Percentiles rank a stretch among this genome's conserved stretches.
Evolutionary conservation across 2,329 filamentous ascomycete species (phyloP).

Genomic region (Diaporthe capsici): DNA sequence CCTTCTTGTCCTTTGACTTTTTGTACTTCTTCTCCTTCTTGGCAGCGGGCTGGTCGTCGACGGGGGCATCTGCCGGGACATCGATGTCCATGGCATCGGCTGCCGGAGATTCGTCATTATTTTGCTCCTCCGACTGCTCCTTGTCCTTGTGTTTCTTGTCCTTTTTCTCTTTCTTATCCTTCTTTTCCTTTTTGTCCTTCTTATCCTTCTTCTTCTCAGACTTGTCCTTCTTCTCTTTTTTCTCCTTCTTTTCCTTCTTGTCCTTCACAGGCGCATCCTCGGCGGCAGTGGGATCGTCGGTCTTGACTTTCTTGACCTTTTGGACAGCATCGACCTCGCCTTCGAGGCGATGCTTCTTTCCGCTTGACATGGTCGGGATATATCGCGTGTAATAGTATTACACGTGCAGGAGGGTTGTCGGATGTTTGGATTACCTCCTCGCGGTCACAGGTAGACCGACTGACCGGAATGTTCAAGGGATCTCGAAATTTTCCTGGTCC

Average conservation of each 20-base stretch:
- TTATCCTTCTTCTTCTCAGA: conserved; percentile 34
- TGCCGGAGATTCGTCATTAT: neutral
- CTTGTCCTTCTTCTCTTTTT: conserved; percentile 31
- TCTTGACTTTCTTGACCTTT: conserved; percentile 42
- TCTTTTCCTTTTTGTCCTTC: conserved; percentile 37
- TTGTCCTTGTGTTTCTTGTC: conserved; percentile 38
- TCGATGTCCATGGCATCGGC: conserved; percentile 59
- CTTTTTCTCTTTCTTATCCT: conserved; percentile 39
- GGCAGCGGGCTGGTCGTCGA: conserved; percentile 39
- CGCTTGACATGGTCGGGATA: conserved; percentile 38
- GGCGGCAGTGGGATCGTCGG: neutral
- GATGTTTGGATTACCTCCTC: neutral
- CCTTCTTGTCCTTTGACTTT: conserved; percentile 46
- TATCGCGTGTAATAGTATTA: neutral
- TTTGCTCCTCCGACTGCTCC: conserved; percentile 35
- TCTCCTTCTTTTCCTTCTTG: conserved; percentile 27
- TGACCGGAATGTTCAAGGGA: neutral
- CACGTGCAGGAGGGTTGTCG: neutral
- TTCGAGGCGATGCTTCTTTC: conserved; percentile 42
- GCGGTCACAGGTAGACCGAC: neutral
- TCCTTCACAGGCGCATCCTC: conserved; percentile 26
- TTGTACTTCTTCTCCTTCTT: conserved; percentile 49
- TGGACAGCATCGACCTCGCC: conserved; percentile 39
- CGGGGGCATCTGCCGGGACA: conserved; percentile 64
- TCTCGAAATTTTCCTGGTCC: conserved; percentile 29